A percentile compares a stretch with the other conserved stretches of the same genome.
Evolutionary conservation across 257 asterid species (phyloP).

Genomic region (Primulina huaijiensis): DNA sequence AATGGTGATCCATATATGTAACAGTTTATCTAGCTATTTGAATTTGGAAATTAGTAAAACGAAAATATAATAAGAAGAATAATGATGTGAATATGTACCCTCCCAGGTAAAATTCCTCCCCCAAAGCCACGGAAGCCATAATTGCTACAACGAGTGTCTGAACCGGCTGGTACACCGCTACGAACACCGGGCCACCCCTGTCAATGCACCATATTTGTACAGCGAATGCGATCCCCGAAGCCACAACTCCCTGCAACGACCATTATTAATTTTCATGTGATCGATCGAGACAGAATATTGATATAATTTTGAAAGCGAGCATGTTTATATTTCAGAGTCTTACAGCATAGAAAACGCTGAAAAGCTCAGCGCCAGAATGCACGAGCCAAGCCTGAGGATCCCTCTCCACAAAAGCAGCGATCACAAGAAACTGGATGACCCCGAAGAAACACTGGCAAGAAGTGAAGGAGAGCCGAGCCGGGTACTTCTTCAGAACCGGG

Average conservation of each 20-base stretch:
- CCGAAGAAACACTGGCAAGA: constrained; percentile 93
- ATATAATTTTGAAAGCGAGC: too few relatives aligned
- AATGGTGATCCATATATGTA: background rate
- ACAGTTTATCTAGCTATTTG: too few relatives aligned
- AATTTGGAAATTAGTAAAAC: background rate
- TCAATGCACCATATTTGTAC: constrained; percentile 99
- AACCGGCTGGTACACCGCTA: constrained; percentile 97
- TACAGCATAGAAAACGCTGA: constrained; percentile 93
- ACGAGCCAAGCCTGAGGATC: constrained; percentile 87
- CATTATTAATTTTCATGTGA: constrained; percentile 14
- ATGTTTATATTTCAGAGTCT: background rate
- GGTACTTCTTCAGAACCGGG: constrained; percentile 77
- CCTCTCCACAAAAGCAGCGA: constrained; percentile 79
- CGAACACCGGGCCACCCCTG: constrained; percentile 97
- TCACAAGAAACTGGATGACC: constrained; percentile 68
- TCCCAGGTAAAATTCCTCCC: constrained; percentile 89
- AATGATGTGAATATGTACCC: constrained; percentile 44
- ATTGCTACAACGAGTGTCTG: constrained; percentile 98
- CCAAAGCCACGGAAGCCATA: constrained; percentile 67
- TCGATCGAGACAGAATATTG: too few relatives aligned
- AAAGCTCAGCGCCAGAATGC: constrained; percentile 81
- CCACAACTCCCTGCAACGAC: constrained; percentile 83
- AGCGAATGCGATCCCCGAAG: constrained; percentile 98
- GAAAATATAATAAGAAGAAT: background rate
- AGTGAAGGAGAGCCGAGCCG: constrained; percentile 88